Evolutionary conservation across 768 basidiomycete genomes (phyloP).

Genomic region (Tylopilus subfusipes): DNA sequence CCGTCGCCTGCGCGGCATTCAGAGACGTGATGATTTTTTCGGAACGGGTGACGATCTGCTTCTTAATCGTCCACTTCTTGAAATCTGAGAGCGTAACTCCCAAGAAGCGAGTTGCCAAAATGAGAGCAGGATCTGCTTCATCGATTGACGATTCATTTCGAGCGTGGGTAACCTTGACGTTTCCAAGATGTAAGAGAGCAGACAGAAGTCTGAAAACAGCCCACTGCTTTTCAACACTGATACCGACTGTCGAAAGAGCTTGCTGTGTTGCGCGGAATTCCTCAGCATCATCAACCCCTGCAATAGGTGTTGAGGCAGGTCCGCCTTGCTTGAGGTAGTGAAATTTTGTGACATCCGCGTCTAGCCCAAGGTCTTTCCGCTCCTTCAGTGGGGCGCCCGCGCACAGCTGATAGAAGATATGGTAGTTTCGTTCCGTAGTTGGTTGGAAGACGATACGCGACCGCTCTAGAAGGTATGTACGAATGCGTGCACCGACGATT

Average conservation of each 20-base stretch:
- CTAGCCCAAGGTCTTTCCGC: slow-evolving; percentile 89
- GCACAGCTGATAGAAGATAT: slow-evolving; percentile 99
- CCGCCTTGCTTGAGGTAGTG: slow-evolving; percentile 94
- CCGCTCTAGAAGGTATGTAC: slow-evolving; percentile 96
- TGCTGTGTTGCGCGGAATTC: slow-evolving; percentile 93
- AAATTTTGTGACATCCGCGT: slow-evolving; percentile 82
- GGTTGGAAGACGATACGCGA: slow-evolving; percentile 98
- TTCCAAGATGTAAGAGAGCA: slow-evolving; percentile 94
- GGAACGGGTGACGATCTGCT: slow-evolving; percentile 88
- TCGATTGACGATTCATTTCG: slow-evolving; percentile 83
- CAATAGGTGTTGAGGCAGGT: slow-evolving; percentile 77
- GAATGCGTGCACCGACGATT: slow-evolving; percentile 97
- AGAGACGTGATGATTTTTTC: slow-evolving; percentile 94
- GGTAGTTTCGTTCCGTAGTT: slow-evolving; percentile 95
- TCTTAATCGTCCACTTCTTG: slow-evolving; percentile 99
- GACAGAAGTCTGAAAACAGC: slow-evolving; percentile 93
- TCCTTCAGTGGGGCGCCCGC: slow-evolving; percentile 95
- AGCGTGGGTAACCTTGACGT: slow-evolving; percentile 82
- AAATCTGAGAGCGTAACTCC: slow-evolving; percentile 90
- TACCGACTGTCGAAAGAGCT: slow-evolving; percentile 94
- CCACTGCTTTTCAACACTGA: slow-evolving; percentile 98
- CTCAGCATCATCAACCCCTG: slow-evolving; percentile 92
- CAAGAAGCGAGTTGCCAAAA: slow-evolving; percentile 82
- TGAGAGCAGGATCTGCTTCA: slow-evolving; percentile 76
- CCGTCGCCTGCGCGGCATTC: slow-evolving; percentile 83